phyloP scores from a whole-genome alignment of 345 rosid genomes.

The Salix purpurea region DNA sequence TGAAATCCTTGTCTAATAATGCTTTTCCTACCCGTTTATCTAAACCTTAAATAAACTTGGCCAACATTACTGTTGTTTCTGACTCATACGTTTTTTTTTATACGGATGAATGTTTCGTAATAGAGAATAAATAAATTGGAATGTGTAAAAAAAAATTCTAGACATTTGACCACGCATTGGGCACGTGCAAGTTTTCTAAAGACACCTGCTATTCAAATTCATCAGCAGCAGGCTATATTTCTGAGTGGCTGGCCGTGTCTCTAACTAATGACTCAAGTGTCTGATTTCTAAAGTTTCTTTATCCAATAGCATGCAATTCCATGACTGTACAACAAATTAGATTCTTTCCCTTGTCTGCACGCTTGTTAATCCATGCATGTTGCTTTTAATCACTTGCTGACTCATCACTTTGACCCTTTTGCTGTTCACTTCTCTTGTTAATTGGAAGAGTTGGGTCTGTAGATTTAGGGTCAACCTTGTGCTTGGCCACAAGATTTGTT shows the following conservation, averaged over 20 bases:
- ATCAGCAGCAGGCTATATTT: background rate
- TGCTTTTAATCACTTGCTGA: background rate
- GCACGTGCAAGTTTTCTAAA: background rate
- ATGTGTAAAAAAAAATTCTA: too few species aligned
- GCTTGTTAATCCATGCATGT: background rate
- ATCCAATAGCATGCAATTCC: slow-evolving; percentile 1
- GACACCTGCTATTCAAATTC: background rate
- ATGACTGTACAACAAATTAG: slow-evolving; percentile 24
- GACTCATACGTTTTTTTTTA: too few species aligned
- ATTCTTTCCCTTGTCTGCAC: background rate
- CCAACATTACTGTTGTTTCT: too few species aligned
- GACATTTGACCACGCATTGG: background rate
- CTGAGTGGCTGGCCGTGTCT: background rate
- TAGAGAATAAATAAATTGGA: too few species aligned
- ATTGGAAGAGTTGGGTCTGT: background rate
- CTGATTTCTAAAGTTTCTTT: background rate
- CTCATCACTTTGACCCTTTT: background rate
- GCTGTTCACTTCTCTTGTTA: background rate
- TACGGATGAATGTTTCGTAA: too few species aligned
- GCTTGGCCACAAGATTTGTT: background rate
- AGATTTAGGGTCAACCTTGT: background rate
- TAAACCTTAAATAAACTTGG: too few species aligned
- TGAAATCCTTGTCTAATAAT: too few species aligned
- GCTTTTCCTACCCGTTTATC: too few species aligned
- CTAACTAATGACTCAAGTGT: background rate